phyloP scores from a whole-genome alignment of 2,329 filamentous ascomycete species.

The Hypomyces perniciosus region DNA sequence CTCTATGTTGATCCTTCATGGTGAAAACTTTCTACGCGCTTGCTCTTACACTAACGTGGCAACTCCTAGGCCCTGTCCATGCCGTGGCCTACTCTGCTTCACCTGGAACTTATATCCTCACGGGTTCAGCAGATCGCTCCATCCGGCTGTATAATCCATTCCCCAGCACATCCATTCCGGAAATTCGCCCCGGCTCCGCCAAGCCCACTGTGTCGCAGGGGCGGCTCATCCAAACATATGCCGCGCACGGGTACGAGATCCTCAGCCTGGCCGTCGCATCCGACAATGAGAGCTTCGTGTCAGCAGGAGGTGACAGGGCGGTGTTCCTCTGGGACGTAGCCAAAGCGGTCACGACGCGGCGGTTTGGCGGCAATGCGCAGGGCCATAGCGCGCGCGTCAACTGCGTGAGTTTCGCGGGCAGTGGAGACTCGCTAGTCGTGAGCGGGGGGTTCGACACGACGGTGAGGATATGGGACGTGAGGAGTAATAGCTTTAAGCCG shows the following conservation, averaged over 20 bases:
- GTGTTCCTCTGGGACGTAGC: conserved; percentile 95
- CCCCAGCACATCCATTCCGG: conserved; percentile 37
- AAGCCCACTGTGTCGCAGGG: conserved; percentile 36
- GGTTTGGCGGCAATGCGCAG: conserved; percentile 57
- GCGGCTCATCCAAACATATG: conserved; percentile 77
- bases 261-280: conserved; percentile 68
- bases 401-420: conserved; percentile 70
- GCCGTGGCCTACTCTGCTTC: conserved; percentile 66
- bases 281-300: conserved; percentile 81
- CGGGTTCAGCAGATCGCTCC: conserved; percentile 76
- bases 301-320: conserved; percentile 80
- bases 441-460: conserved; percentile 70
- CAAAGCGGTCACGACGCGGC: conserved; percentile 67
- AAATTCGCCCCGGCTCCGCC: conserved; percentile 21
- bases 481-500: conserved; percentile 49
- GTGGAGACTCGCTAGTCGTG: conserved; percentile 65
- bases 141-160: conserved; percentile 81
- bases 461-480: conserved; percentile 70
- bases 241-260: conserved; percentile 87
- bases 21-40: background rate
- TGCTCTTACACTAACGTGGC: background rate
- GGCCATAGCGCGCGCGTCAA: conserved; percentile 73
- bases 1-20: background rate
- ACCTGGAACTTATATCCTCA: conserved; percentile 72
- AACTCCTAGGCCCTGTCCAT: conserved; percentile 59